Evolutionary conservation across 2,329 filamentous ascomycete genomes (phyloP), one percentile per base, ranked within the genome.

Genomic region (Rhynchosporium agropyri): DNA sequence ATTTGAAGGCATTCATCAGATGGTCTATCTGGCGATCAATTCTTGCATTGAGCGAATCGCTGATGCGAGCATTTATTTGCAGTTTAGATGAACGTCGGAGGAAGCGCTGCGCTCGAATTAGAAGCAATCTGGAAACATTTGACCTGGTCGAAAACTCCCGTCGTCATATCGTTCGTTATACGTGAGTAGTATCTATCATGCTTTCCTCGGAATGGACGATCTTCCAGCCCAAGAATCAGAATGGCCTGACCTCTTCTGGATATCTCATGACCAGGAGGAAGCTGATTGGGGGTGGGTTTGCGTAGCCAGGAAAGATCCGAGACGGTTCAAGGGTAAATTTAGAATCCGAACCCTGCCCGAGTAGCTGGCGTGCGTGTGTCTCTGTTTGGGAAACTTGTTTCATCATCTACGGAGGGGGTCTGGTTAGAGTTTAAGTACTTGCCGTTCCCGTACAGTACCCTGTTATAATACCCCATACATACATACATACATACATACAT

Each of bases 331-430:
- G 20, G 10, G 33, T 54, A 54, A 40, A 54, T 28, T 54, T 54
- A 54, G 36, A 54, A 20, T 8, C 12, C 12, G 9, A 10, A 12
- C 13, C 3, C n/a, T 13, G 33, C n/a, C 15, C 20, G 8, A 54
- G 40, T 54, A 54, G 51, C 51, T 33, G 36, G 51, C 12, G 40
- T 26, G 15, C 26, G n/a, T 26, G 12, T 40, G 36, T 13, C 12
- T 50, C 29, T 54, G 55, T 59, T 33, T 56, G 49, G 55, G 61
- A 65, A 66, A 63, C 61, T 62, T 62, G 64, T 66, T 66, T 66
- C 64, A 57, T 46, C 20, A 56, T 40, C 59, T 62, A 26, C 6
- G n/a, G 43, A 46, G 20, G 43, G 43, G 5, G n/a, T 8, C 5
- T 7, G 43, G 15, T 6, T 6, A 20, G 15, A n/a, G 43, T 20